Evolutionary conservation across 495 filamentous ascomycete genomes (phyloP).

Genomic region (Polyplosphaeria fusca): DNA sequence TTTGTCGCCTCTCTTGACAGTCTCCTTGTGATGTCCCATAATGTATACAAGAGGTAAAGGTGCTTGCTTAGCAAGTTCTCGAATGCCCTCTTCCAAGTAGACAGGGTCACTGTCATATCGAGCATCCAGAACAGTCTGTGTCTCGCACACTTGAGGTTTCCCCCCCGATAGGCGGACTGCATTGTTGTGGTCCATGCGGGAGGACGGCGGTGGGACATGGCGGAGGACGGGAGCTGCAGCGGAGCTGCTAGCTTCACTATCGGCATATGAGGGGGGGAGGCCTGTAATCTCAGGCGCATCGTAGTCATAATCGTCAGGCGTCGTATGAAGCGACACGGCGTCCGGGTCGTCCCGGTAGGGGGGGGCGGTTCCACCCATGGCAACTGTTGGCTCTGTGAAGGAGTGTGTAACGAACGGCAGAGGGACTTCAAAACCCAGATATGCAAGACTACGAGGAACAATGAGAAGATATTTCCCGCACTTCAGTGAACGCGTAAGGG

Average conservation of each 20-base stretch:
- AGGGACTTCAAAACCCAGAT: neutral
- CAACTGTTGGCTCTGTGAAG: neutral
- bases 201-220: slow-evolving; percentile 24
- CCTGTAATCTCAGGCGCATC: slow-evolving; percentile 33
- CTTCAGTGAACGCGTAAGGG: neutral
- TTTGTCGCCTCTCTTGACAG: slow-evolving; percentile 45
- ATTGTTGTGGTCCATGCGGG: slow-evolving; percentile 8
- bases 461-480: neutral
- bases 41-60: slow-evolving; percentile 45
- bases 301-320: slow-evolving; percentile 37
- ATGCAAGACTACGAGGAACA: neutral
- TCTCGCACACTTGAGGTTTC: slow-evolving; percentile 13
- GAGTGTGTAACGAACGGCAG: neutral
- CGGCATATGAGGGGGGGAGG: slow-evolving; percentile 35
- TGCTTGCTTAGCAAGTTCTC: slow-evolving; percentile 14
- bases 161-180: neutral
- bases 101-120: slow-evolving; percentile 45
- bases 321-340: slow-evolving; percentile 36
- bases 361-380: slow-evolving; percentile 21
- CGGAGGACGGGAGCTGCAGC: slow-evolving; percentile 3
- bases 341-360: slow-evolving; percentile 36
- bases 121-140: slow-evolving; percentile 26
- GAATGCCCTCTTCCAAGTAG: slow-evolving; percentile 46
- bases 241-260: slow-evolving; percentile 23
- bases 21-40: slow-evolving; percentile 51